Evolutionary conservation across 2,329 filamentous ascomycete genomes (phyloP).

Genomic region (Diaporthe sp.): DNA sequence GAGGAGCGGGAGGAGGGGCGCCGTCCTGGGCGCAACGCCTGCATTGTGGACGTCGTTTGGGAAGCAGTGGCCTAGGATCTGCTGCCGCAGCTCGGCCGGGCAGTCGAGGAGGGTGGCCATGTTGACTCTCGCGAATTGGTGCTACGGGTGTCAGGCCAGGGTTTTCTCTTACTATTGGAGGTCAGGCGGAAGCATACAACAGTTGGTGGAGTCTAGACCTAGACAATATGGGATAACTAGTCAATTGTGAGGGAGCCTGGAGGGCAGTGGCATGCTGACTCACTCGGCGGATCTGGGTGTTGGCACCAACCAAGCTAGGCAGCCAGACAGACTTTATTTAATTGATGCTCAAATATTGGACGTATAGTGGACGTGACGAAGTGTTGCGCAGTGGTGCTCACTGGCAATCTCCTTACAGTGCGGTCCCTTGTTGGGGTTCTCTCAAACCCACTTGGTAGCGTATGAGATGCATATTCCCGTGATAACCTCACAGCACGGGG

Average conservation of each 20-base stretch:
- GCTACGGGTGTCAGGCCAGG: background rate
- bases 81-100: conserved; percentile 26
- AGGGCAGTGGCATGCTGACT: background rate
- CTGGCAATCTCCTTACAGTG: too few relatives aligned
- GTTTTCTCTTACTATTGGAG: background rate
- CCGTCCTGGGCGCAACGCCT: background rate
- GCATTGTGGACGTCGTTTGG: conserved; percentile 7
- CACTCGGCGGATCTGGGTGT: background rate
- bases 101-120: conserved; percentile 10
- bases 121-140: background rate
- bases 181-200: background rate
- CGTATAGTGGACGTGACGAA: background rate
- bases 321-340: background rate
- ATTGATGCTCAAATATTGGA: background rate
- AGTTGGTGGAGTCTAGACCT: too few relatives aligned
- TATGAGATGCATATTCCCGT: background rate
- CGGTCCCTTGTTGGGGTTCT: too few relatives aligned
- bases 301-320: background rate
- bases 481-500: background rate
- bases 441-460: background rate
- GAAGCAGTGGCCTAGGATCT: conserved; percentile 4
- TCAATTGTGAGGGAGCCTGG: background rate
- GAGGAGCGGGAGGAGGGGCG: conserved; percentile 4
- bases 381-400: background rate
- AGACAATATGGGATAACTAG: background rate